Evolutionary conservation across 192 early-diverging fungal genomes (phyloP).

Genomic region (Coemansia sp.): DNA sequence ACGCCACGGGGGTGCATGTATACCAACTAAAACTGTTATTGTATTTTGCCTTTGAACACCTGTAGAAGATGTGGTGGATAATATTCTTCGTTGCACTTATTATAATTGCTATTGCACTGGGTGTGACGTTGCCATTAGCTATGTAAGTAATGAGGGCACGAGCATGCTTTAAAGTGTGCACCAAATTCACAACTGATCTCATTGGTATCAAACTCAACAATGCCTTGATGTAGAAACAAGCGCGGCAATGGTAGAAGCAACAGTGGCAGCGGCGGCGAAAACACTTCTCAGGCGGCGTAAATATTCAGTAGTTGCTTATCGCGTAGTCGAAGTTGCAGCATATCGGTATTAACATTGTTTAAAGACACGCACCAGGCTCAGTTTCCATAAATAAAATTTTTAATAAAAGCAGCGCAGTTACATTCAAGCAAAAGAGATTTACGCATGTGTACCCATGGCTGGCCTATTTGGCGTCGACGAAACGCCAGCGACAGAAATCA

Average conservation of each 20-base stretch:
- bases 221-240: constrained; percentile 9
- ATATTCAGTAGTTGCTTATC: background rate
- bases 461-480: constrained; percentile 10
- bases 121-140: constrained; percentile 40
- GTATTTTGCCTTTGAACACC: background rate
- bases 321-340: background rate
- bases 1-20: background rate
- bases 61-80: constrained; percentile 53
- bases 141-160: constrained; percentile 33
- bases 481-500: constrained; percentile 4
- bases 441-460: constrained; percentile 15
- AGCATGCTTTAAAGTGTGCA: background rate
- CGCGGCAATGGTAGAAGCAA: constrained; percentile 13
- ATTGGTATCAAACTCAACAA: background rate
- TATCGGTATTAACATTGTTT: background rate
- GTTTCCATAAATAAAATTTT: background rate
- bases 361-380: background rate
- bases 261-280: background rate
- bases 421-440: background rate
- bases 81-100: constrained; percentile 36
- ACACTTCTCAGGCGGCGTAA: background rate
- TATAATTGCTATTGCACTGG: constrained; percentile 39
- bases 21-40: background rate
- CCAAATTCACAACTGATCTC: too few relatives aligned
- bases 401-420: background rate